Evolutionary conservation across 345 rosid genomes (phyloP), one percentile per base, ranked within the genome.

Genomic region (Microcos paniculata): DNA sequence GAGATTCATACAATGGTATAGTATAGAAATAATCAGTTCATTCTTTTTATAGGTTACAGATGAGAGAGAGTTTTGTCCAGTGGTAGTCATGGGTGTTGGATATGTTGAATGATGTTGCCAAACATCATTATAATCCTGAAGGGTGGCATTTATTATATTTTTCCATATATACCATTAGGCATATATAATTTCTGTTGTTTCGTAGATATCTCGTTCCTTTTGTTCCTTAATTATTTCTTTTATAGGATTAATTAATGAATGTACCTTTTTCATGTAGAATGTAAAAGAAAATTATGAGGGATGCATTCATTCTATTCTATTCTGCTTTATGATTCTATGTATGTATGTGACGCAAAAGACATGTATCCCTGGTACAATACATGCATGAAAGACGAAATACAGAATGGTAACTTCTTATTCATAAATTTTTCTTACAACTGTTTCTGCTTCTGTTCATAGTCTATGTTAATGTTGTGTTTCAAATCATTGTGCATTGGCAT

Each of bases 1-100:
- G 45, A 45, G 65, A 72, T 40, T 15, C 52, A 43, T 45, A 31
- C 28, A 40, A 42, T 45, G 57, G 42, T 26, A 76, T 49, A 19
- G 16, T 30, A 7, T 26, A 75, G 62, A 42, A 75, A 64, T 45
- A 73, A 81, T 49, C 33, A 48, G 42, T 19, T 57, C 31, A 59
- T 19, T 72, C 40, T 49, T 53, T 33, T 65, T 23, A 11, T 43
- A 73, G 73, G 45, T 64, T 57, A 69, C 11, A 69, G 43, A 18
- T 30, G 11, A 18, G 28, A 18, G 18, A 49, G 48, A 48, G 8
- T 3, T 69, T 69, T 28, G 58, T 49, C 35, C 26, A 9, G 1
- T 28, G 42, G 57, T 68, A 68, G 5, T 28, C 38, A 18, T 28
- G 24, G 57, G 28, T 26, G 23, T 45, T 67, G 57, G 46, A n/a